Evolutionary conservation across 192 early-diverging fungal species (phyloP).

Genomic region (Radiomyces spectabilis): DNA sequence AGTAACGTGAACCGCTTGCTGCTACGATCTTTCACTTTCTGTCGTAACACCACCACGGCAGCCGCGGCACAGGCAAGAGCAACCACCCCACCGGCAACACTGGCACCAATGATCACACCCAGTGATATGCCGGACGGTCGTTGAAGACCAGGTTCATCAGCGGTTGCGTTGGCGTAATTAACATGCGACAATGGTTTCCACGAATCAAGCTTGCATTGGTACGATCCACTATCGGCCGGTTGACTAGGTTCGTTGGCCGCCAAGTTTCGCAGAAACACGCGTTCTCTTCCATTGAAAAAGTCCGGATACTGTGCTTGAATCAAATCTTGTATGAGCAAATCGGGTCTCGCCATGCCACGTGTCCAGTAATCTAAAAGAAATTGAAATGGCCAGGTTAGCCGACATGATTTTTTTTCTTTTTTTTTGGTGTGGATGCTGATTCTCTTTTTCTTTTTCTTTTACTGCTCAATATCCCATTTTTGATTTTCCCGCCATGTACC

Average conservation of each 20-base stretch:
- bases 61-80: slow-evolving; percentile 26
- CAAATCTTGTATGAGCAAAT: slow-evolving; percentile 35
- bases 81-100: slow-evolving; percentile 32
- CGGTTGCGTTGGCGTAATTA: slow-evolving; percentile 2
- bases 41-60: slow-evolving; percentile 15
- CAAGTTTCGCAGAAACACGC: slow-evolving; percentile 27
- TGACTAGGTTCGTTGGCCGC: slow-evolving; percentile 1
- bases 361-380: slow-evolving; percentile 30
- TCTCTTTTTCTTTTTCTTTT: too few species aligned
- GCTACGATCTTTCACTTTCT: slow-evolving; percentile 8
- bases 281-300: slow-evolving; percentile 3
- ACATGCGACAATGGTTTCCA: too few species aligned
- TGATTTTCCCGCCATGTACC: too few species aligned
- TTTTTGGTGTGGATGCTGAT: too few species aligned
- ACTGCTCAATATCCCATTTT: too few species aligned
- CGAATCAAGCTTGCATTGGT: too few species aligned
- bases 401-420: too few species aligned
- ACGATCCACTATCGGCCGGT: too few species aligned
- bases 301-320: slow-evolving; percentile 30
- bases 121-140: too few species aligned
- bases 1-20: not conserved
- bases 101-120: slow-evolving; percentile 26
- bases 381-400: too few species aligned
- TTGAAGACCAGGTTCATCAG: too few species aligned
- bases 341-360: slow-evolving; percentile 31